phyloP scores from a whole-genome alignment of 2,329 filamentous ascomycete genomes.

The Neonectria magnoliae region DNA sequence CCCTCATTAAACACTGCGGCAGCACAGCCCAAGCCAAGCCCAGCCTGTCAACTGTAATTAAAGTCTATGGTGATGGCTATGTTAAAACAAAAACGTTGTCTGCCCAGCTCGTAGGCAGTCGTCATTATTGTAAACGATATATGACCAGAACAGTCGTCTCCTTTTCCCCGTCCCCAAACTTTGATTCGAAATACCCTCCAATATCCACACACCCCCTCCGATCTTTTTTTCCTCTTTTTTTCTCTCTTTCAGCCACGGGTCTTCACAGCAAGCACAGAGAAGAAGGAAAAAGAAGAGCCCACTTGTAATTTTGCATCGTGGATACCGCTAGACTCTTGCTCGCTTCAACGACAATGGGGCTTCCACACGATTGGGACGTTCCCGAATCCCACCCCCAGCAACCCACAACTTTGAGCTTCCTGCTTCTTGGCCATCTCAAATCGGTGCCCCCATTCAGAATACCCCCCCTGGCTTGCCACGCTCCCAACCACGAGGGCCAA shows the following conservation, averaged over 20 bases:
- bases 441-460: neutral
- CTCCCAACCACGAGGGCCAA: constrained; percentile 4
- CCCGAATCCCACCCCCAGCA: neutral
- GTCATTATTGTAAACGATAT: neutral
- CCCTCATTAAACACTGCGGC: neutral
- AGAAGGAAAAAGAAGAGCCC: neutral
- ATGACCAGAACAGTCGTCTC: neutral
- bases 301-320: constrained; percentile 30
- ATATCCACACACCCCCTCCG: neutral
- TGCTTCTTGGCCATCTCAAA: neutral
- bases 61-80: neutral
- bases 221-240: neutral
- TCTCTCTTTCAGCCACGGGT: neutral
- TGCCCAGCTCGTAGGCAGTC: neutral
- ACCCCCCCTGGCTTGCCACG: neutral
- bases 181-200: neutral
- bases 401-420: neutral
- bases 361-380: neutral
- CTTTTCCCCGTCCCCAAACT: neutral
- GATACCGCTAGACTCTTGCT: constrained; percentile 25
- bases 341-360: neutral
- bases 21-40: constrained; percentile 5
- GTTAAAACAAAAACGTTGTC: constrained; percentile 3
- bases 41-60: neutral
- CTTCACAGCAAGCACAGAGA: neutral